Base-by-base conservation (phyloP, 805 yeast species). In the Schwanniomyces vanrijiae region DNA sequence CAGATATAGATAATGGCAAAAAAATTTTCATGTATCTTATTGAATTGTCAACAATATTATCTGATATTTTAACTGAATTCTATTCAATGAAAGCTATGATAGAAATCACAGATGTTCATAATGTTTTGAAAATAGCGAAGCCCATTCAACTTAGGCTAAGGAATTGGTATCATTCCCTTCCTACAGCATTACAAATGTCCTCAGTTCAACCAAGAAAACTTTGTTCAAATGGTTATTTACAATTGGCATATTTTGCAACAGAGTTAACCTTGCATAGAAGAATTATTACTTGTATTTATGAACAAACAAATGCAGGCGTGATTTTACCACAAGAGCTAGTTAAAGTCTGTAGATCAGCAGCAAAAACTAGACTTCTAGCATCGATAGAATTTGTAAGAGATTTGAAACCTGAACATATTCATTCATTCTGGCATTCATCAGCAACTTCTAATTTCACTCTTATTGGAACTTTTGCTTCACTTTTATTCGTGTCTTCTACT, bases 401-500 rank as follows among this genome's bases (percentile, higher is more conserved):
- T 49, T 73, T 91, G 62, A 84, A 83, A 55, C 84, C 86, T 8
- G 96, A 90, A 55, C 96, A 90, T 59, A 76, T 89, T 41, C 91
- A 84, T 60, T 82, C 96, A 9, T 90, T 90, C 63, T 91, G 97
- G 97, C 94, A 88, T 65, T 81, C 90, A 1, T 81, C 90, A 1
- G 80, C 96, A 0, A 76, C 94, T 0, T 77, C 86, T 11, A 89
- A 88, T 58, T 81, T 91, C 52, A 82, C 96, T 5, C 66, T 88
- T 31, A 88, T 90, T 34, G 97, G 96, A 2, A 81, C 92, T 0
- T 91, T 91, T 74, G 96, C 96, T 0, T 84, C 95, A 0, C 71
- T 91, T 10, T 67, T 91, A 45, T 88, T 78, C 56, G 84, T 85
- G 13, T 86, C 96, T 0, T 71, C 94, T 1, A 63, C 75, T 7